Evolutionary conservation across 2,329 filamentous ascomycete species (phyloP).

Genomic region (Cytospora paraplurivora): DNA sequence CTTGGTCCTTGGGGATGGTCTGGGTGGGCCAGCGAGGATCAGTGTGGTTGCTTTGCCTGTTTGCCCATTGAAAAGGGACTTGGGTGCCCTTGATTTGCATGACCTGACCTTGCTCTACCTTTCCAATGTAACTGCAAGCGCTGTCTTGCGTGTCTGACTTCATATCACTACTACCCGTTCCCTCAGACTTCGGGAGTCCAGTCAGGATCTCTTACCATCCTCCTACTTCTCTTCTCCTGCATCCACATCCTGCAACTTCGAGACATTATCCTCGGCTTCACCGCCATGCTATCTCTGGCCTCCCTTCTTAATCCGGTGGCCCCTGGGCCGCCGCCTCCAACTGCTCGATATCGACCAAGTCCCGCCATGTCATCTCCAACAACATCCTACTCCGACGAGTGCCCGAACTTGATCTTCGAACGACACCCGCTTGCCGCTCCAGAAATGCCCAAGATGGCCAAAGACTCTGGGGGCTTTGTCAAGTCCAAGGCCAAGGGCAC

Average conservation of each 20-base stretch:
- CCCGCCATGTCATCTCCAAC: constrained; percentile 42
- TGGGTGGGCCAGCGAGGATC: constrained; percentile 38
- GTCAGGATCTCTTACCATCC: constrained; percentile 34
- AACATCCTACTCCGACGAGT: constrained; percentile 39
- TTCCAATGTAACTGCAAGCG: constrained; percentile 36
- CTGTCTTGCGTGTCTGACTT: constrained; percentile 38
- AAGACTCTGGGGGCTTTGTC: constrained; percentile 64
- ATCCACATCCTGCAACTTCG: constrained; percentile 50
- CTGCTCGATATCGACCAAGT: constrained; percentile 47
- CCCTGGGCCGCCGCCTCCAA: constrained; percentile 41
- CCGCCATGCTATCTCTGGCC: constrained; percentile 64
- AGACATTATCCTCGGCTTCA: constrained; percentile 40
- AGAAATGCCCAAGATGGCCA: constrained; percentile 61
- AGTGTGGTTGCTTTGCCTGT: constrained; percentile 40
- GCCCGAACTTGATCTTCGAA: constrained; percentile 33
- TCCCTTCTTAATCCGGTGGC: constrained; percentile 67
- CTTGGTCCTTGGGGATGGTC: constrained; percentile 17
- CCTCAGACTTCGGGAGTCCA: constrained; percentile 17
- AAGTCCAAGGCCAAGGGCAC: constrained; percentile 65
- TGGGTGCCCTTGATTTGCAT: constrained; percentile 33
- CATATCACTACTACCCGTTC: constrained; percentile 29
- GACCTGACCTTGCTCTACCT: constrained; percentile 27
- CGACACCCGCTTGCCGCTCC: constrained; percentile 35
- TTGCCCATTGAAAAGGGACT: constrained; percentile 43
- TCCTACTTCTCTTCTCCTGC: constrained; percentile 38